phyloP scores from a whole-genome alignment of 805 yeast species.

The Wickerhamiella dianesei region DNA sequence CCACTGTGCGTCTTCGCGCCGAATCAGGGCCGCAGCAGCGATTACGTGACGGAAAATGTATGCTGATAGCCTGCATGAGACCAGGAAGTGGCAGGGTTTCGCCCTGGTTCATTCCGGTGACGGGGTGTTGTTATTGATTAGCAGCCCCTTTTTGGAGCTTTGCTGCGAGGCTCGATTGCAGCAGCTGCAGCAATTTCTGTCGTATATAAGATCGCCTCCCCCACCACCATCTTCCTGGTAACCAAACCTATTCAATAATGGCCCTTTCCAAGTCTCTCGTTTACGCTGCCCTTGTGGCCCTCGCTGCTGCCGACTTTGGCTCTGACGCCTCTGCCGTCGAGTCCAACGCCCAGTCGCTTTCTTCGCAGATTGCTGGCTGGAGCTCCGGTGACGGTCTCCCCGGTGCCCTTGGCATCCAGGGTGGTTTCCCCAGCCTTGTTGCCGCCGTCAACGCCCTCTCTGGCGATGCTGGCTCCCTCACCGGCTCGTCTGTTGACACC shows the following conservation, averaged over 20 bases:
- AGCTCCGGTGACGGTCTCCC: neutral
- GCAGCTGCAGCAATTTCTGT: too few species aligned
- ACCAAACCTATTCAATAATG: neutral
- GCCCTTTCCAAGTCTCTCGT: neutral
- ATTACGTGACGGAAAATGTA: neutral
- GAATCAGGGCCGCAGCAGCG: neutral
- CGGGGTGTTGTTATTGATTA: too few species aligned
- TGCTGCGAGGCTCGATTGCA: too few species aligned
- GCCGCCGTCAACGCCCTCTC: conserved; percentile 10
- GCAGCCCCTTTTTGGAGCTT: too few species aligned
- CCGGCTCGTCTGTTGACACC: conserved; percentile 8
- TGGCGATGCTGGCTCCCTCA: conserved; percentile 4
- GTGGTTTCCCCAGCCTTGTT: conserved; percentile 8
- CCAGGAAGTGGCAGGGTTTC: too few species aligned
- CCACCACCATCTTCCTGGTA: too few species aligned
- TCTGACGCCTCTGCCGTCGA: conserved; percentile 6
- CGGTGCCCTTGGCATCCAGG: conserved; percentile 1
- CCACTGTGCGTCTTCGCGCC: too few species aligned
- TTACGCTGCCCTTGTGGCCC: neutral
- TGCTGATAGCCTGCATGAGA: neutral
- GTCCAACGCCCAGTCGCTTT: neutral
- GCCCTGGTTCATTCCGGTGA: too few species aligned
- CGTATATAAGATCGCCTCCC: too few species aligned
- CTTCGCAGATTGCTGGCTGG: neutral
- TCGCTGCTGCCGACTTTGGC: conserved; percentile 5